A percentile compares a stretch with the other conserved stretches of the same genome.
Evolutionary conservation across 306 rosid genomes (phyloP).

Genomic region (Lathyrus tuberosus): DNA sequence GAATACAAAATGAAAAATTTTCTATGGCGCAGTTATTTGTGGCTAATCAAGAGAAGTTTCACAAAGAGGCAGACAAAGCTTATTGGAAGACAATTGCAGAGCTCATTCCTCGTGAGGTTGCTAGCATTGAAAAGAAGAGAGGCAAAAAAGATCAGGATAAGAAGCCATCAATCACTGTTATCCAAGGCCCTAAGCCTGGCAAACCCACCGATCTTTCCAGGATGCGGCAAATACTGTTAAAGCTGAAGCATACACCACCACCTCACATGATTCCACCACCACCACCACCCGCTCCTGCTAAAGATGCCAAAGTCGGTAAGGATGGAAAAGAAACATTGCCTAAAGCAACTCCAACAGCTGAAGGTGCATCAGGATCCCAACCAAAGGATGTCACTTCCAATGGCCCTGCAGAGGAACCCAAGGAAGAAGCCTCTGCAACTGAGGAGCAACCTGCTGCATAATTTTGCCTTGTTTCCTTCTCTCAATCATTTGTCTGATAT

Average conservation of each 20-base stretch:
- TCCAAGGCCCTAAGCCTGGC: conserved; percentile 99
- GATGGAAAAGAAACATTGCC: conserved; percentile 68
- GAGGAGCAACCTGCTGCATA: conserved; percentile 57
- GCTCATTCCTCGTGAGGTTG: conserved; percentile 92
- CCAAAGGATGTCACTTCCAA: conserved; percentile 65
- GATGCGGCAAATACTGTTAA: conserved; percentile 85
- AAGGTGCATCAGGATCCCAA: conserved; percentile 48
- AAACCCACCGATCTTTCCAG: conserved; percentile 95
- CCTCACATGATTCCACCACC: conserved; percentile 99
- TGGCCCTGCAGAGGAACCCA: conserved; percentile 52
- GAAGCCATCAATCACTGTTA: conserved; percentile 80
- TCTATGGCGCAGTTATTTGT: conserved; percentile 59
- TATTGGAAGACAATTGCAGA: conserved; percentile 97
- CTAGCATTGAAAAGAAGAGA: conserved; percentile 89
- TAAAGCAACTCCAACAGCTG: conserved; percentile 57
- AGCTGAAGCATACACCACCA: conserved; percentile 96
- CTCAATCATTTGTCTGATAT: conserved; percentile 32
- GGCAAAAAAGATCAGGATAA: conserved; percentile 97
- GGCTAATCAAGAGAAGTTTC: conserved; percentile 94
- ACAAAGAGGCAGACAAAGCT: conserved; percentile 94
- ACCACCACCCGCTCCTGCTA: conserved; percentile 81
- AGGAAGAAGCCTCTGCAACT: conserved; percentile 57
- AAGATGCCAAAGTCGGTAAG: conserved; percentile 68
- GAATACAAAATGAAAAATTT: conserved; percentile 9
- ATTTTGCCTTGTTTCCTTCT: conserved; percentile 23